These are phyloP conservation scores for Globisporangium paroecandrum DNA, from an alignment of 352 stramenopile genomes.

Conservation along the genomic window DNA sequence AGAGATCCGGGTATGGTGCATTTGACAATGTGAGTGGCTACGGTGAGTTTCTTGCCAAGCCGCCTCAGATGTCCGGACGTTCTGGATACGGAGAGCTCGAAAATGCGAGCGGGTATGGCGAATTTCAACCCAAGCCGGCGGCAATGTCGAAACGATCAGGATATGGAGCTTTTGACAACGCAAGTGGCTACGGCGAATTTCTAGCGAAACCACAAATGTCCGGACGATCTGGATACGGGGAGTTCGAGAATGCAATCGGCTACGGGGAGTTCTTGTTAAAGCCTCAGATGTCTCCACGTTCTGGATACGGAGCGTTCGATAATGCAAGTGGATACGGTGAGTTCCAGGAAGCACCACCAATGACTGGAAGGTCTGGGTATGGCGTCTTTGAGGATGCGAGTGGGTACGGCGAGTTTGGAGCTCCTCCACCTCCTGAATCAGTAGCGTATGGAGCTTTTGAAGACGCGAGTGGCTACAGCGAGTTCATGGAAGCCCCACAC, in stretches of 20 bases:
- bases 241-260: slow-evolving; percentile 31
- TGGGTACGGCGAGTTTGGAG: slow-evolving; percentile 28
- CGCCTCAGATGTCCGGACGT: neutral
- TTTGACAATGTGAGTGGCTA: slow-evolving; percentile 38
- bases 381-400: slow-evolving; percentile 31
- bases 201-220: slow-evolving; percentile 10
- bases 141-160: slow-evolving; percentile 19
- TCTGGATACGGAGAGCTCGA: slow-evolving; percentile 36
- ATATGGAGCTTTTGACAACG: slow-evolving; percentile 32
- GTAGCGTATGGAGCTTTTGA: slow-evolving; percentile 34
- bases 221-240: slow-evolving; percentile 26
- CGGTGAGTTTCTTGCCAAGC: slow-evolving; percentile 18
- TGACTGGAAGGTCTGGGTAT: slow-evolving; percentile 23
- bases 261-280: slow-evolving; percentile 27
- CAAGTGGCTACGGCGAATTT: slow-evolving; percentile 37
- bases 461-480: slow-evolving; percentile 34
- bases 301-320: slow-evolving; percentile 36
- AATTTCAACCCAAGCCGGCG: slow-evolving; percentile 13
- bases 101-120: slow-evolving; percentile 25
- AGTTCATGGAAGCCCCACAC: slow-evolving; percentile 28
- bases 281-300: slow-evolving; percentile 14
- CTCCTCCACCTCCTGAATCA: neutral
- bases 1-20: slow-evolving; percentile 24
- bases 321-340: slow-evolving; percentile 36
- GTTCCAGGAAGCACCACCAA: slow-evolving; percentile 12